These are phyloP conservation scores for Leishmania tropica DNA, from an alignment of 208 protist genomes.

Conservation along the genomic window DNA sequence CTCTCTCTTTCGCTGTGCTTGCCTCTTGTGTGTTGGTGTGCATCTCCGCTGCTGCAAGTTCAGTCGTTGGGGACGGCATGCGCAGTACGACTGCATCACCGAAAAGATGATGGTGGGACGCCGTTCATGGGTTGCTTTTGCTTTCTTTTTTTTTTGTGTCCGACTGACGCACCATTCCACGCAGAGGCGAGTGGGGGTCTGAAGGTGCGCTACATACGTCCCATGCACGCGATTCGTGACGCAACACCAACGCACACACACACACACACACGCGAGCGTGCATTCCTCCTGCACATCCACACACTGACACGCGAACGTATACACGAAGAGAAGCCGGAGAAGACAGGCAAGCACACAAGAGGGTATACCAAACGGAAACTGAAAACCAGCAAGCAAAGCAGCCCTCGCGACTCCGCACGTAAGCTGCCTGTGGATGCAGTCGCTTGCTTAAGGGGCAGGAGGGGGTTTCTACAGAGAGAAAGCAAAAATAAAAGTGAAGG, in stretches of 20 bases:
- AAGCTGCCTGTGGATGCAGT: neutral
- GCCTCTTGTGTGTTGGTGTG: neutral
- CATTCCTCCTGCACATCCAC: neutral
- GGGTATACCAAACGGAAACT: neutral
- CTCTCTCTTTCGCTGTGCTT: neutral
- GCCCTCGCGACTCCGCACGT: neutral
- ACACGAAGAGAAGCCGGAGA: neutral
- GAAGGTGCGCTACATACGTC: neutral
- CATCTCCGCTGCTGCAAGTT: neutral
- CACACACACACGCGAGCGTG: too few species aligned
- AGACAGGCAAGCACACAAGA: neutral
- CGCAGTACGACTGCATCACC: neutral
- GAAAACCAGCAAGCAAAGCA: neutral
- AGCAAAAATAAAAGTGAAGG: neutral
- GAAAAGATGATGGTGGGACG: neutral
- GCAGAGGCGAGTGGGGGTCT: neutral
- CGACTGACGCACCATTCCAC: neutral
- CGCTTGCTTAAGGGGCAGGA: neutral
- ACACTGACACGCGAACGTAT: neutral
- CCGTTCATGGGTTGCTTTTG: neutral
- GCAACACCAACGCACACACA: too few species aligned
- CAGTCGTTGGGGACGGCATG: neutral
- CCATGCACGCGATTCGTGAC: neutral
- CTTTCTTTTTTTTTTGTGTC: neutral
- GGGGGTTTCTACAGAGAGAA: conserved; percentile 3